Evolutionary conservation across 495 filamentous ascomycete genomes (phyloP), one percentile per base, ranked within the genome.

Genomic region (Penicillium soppii): DNA sequence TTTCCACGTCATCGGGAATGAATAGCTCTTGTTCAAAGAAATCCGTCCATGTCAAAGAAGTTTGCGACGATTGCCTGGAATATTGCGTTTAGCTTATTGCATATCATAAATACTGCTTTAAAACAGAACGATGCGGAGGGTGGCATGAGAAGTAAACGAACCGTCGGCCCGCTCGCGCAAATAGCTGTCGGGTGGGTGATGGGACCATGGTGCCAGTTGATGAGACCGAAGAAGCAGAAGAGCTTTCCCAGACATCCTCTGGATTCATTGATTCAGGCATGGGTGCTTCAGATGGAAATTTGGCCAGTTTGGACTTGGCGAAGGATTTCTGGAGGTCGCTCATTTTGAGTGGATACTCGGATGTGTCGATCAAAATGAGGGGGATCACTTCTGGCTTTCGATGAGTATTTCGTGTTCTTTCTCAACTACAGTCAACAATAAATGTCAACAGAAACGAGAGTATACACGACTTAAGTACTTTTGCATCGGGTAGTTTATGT

Each of bases 191-290:
- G 32, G 80, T 85, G 2, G 86, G 82, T 7, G 87, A 88, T 3
- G 94, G 94, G 44, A 89, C 84, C 44, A 97, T 77, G 19, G 95
- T 98, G 20, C 88, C 90, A 25, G 91, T 90, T 0, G 92, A 96
- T 15, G 92, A 96, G 22, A 85, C 78, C 9, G 89, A 94, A 2
- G 85, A 87, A 25, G 57, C 32, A 0, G 85, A 88, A 10, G 87
- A 89, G 59, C 89, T 84, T 57, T 70, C 62, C 30, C 41, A 43
- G 17, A 45, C 43, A 33, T 63, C 60, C 21, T 63, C 58, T 8
- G 41, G 52, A 38, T 54, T 19, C 48, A 65, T 63, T 53, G 53
- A 73, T 23, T 72, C 70, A 16, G 72, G 62, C n/a, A 71, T 60
- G 27, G 81, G 78, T 7, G 72, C 69, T 60, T 82, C 73, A 16